A percentile compares a stretch with the other conserved stretches of the same genome.
Conservation (phyloP, 2,329 filamentous ascomycete genomes). For the Aureobasidium sp. region DNA sequence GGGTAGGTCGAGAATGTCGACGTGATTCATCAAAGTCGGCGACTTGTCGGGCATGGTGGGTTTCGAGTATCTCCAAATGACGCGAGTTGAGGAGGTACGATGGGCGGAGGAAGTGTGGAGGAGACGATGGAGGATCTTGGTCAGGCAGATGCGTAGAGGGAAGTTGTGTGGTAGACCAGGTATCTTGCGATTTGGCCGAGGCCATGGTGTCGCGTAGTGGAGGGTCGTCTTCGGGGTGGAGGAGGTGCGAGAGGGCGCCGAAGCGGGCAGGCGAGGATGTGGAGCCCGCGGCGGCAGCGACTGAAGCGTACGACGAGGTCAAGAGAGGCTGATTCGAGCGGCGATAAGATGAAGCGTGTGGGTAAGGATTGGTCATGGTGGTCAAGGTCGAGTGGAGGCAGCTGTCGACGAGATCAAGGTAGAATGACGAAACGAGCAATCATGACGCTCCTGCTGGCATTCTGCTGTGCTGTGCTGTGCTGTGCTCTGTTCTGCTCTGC, state of each 20-base stretch:
- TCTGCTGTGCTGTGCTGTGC: too few relatives aligned
- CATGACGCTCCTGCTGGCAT: constrained; percentile 6
- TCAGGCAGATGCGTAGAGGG: not conserved
- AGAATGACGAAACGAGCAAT: constrained; percentile 5
- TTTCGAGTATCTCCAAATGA: constrained; percentile 69
- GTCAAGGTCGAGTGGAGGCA: not conserved
- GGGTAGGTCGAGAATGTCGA: not conserved
- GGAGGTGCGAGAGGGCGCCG: constrained; percentile 49
- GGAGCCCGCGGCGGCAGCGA: constrained; percentile 39
- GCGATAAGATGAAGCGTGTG: constrained; percentile 29
- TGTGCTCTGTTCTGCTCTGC: too few relatives aligned
- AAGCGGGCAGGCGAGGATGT: constrained; percentile 28
- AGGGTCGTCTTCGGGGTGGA: constrained; percentile 24
- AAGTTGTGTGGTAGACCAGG: not conserved
- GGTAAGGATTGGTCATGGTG: constrained; percentile 40
- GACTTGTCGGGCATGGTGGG: constrained; percentile 54
- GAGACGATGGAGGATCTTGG: constrained; percentile 18
- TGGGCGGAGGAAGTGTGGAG: constrained; percentile 64
- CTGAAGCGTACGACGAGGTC: constrained; percentile 53
- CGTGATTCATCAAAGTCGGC: constrained; percentile 23
- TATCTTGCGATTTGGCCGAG: not conserved
- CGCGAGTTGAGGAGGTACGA: constrained; percentile 74
- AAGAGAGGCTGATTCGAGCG: constrained; percentile 25
- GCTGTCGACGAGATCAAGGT: constrained; percentile 13
- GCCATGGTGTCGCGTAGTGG: constrained; percentile 11